Evolutionary conservation across 345 rosid genomes (phyloP), one percentile per base, ranked within the genome.

Genomic region (Punica granatum): DNA sequence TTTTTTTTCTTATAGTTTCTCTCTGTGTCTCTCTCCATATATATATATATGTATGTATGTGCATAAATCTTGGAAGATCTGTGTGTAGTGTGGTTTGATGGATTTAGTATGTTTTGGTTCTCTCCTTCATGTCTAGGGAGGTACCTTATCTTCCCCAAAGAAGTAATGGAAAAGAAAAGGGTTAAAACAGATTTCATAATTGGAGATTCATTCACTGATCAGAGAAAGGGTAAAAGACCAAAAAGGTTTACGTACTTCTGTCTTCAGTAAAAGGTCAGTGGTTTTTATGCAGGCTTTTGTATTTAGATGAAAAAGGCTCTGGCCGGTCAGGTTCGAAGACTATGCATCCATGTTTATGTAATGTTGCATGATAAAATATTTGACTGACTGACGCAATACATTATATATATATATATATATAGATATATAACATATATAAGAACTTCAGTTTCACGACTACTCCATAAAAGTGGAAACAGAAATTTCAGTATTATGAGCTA

Each of bases 141-240:
- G 33, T 32, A 48, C 68, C 58, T 36, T 31, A 65, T 37, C 58
- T 46, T 32, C 68, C 68, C 56, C 30, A 37, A 65, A 65, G 68
- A 44, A 65, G 58, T 15, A 46, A 31, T n/a, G 23, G 11, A 49
- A 49, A n/a, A 37, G 7, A 37, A 13, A 0, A n/a, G 14, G 56
- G 56, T 4, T 21, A n/a, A 49, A n/a, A 49, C 3, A n/a, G 5
- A n/a, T n/a, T n/a, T n/a, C n/a, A n/a, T n/a, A n/a, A n/a, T n/a
- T n/a, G n/a, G n/a, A n/a, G n/a, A n/a, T n/a, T n/a, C n/a, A 33
- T 43, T 65, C 23, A 19, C 31, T 16, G 18, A 64, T 6, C 9
- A 11, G 0, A 28, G 31, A 16, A 65, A 19, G 67, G 41, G 10
- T 3, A n/a, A n/a, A n/a, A n/a, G 11, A 6, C 35, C 15, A 5